Evolutionary conservation across 176 grass and related monocot species (phyloP), one percentile per base, ranked within the genome.

Genomic region (Urochloa ruziziensis): DNA sequence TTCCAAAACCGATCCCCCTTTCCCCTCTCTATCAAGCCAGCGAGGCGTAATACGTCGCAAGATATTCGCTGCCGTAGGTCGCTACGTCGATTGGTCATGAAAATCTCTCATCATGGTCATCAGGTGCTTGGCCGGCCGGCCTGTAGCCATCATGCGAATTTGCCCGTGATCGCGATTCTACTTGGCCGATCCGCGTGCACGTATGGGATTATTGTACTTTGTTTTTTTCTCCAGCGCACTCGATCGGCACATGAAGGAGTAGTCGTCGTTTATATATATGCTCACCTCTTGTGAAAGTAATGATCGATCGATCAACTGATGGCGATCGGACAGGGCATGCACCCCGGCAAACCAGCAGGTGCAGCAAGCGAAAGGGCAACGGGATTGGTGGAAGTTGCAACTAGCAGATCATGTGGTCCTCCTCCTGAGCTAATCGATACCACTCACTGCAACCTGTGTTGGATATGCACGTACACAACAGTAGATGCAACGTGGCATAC

Each of bases 141-240:
- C 12, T 10, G 83, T 61, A 58, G 64, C 74, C 40, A 10, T 85
- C 64, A 48, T 10, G 65, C 52, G 15, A 78, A 21, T 85, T 35
- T 40, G 19, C 21, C 25, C 17, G 27, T 0, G 69, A 19, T 13
- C 1, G 58, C 21, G 36, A 59, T 59, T 47, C 47, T n/a, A n/a
- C n/a, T 29, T 25, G 36, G 49, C 28, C 15, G 29, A 61, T 37
- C 21, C 14, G 28, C 16, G 5, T 43, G 62, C 61, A 77, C 72
- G 44, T 15, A 44, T 10, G 39, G 39, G 39, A 9, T 8, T 40
- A 40, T 9, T 40, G 0, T 40, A 40, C 39, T 40, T 40, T 40
- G 6, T 9, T 42, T 44, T 44, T 44, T 13, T 44, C 42, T 44
- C 42, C 2, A 6, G 36, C 36, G 2, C 36, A 6, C 63, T 37